phyloP scores from a whole-genome alignment of 1,284 basidiomycete genomes.

The Cystobasidiaceae sp. region DNA sequence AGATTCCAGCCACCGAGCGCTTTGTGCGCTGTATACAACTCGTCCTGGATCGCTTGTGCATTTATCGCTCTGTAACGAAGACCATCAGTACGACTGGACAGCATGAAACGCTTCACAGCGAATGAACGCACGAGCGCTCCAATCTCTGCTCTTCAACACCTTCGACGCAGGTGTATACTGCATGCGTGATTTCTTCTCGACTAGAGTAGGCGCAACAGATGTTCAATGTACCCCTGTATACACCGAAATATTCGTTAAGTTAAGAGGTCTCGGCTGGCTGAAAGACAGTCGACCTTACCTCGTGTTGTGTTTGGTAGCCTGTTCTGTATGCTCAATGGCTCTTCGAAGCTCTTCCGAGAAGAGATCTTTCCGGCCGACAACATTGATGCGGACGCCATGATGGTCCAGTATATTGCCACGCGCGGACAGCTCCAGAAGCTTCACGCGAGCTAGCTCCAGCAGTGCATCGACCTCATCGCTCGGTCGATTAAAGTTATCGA shows the following conservation, averaged over 20 bases:
- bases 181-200: conserved; percentile 80
- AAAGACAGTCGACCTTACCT: conserved; percentile 58
- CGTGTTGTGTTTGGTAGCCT: conserved; percentile 68
- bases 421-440: conserved; percentile 71
- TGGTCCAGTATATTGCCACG: conserved; percentile 63
- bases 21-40: conserved; percentile 58
- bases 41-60: conserved; percentile 60
- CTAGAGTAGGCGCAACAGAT: conserved; percentile 92
- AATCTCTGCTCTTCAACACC: conserved; percentile 51
- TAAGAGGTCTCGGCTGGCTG: background rate
- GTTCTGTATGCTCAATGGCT: conserved; percentile 69
- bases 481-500: conserved; percentile 93
- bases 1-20: conserved; percentile 58
- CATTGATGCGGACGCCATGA: conserved; percentile 77
- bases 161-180: conserved; percentile 60
- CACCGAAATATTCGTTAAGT: background rate
- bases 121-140: conserved; percentile 45
- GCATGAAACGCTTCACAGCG: background rate
- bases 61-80: conserved; percentile 54
- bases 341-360: conserved; percentile 68
- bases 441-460: conserved; percentile 77
- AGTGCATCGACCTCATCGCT: conserved; percentile 78
- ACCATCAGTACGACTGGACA: conserved; percentile 18
- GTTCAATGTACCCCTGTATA: conserved; percentile 74
- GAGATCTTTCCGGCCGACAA: conserved; percentile 72